A percentile compares a stretch with the other conserved stretches of the same genome.
phyloP scores from a whole-genome alignment of 345 rosid genomes.

The Populus simonii region DNA sequence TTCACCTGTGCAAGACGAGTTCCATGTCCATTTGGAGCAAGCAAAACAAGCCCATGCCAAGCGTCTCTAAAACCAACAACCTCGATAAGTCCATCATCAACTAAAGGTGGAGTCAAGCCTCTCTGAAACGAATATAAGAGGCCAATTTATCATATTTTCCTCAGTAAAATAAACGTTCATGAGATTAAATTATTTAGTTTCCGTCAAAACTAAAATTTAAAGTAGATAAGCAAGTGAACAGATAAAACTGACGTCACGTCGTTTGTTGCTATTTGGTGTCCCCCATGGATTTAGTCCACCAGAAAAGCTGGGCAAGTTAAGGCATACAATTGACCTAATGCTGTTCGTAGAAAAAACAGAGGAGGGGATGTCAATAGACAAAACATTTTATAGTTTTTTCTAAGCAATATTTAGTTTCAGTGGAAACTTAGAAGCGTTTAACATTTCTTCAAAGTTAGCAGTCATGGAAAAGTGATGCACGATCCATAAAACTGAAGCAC shows the following conservation, averaged over 20 bases:
- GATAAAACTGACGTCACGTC: constrained; percentile 40
- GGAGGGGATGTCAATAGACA: background rate
- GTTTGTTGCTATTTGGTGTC: constrained; percentile 54
- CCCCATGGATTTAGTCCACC: constrained; percentile 97
- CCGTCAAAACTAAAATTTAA: background rate
- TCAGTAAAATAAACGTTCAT: background rate
- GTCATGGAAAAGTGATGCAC: no score
- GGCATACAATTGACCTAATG: constrained; percentile 81
- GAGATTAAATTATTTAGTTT: background rate
- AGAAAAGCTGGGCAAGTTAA: constrained; percentile 91
- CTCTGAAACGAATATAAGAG: constrained; percentile 42
- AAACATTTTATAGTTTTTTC: background rate
- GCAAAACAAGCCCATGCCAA: constrained; percentile 88
- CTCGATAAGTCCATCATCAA: constrained; percentile 80
- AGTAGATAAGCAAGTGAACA: background rate
- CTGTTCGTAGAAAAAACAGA: constrained; percentile 33
- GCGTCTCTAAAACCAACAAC: constrained; percentile 95
- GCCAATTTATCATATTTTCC: background rate
- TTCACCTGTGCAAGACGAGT: constrained; percentile 88
- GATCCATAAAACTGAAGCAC: no score
- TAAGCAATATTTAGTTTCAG: no score
- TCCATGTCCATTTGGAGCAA: constrained; percentile 84
- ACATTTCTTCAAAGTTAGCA: no score
- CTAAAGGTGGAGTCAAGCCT: constrained; percentile 70
- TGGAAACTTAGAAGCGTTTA: no score